These are phyloP conservation scores for Lachnellula hyalina DNA, from an alignment of 2,329 filamentous ascomycete species.

Conservation along the genomic window DNA sequence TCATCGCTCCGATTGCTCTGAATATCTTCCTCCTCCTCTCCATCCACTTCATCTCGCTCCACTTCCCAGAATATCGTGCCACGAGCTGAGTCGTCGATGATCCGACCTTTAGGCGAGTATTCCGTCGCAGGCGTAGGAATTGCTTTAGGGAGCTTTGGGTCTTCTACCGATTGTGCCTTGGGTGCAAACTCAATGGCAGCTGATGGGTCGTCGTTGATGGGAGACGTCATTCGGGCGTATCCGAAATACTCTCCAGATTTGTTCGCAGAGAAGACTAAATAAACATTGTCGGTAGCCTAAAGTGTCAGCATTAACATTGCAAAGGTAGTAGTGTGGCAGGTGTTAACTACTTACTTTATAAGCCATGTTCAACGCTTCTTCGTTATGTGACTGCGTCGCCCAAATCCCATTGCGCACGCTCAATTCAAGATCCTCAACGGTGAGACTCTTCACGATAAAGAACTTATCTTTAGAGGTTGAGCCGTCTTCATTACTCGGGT, in stretches of 20 bases:
- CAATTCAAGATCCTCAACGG: slow-evolving; percentile 80
- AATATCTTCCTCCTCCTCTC: slow-evolving; percentile 38
- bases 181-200: slow-evolving; percentile 66
- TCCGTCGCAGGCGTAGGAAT: slow-evolving; percentile 76
- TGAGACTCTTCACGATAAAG: slow-evolving; percentile 91
- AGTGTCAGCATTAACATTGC: slow-evolving; percentile 4
- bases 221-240: slow-evolving; percentile 83
- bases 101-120: slow-evolving; percentile 72
- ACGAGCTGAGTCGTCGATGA: slow-evolving; percentile 88
- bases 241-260: slow-evolving; percentile 97
- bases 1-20: slow-evolving; percentile 36
- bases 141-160: slow-evolving; percentile 67
- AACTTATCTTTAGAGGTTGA: slow-evolving; percentile 60
- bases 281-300: slow-evolving; percentile 76
- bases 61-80: slow-evolving; percentile 97
- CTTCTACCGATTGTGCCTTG: slow-evolving; percentile 52
- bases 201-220: slow-evolving; percentile 71
- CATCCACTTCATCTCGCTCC: slow-evolving; percentile 51
- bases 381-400: slow-evolving; percentile 94
- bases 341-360: slow-evolving; percentile 57
- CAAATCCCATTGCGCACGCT: slow-evolving; percentile 86
- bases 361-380: slow-evolving; percentile 74
- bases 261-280: slow-evolving; percentile 91
- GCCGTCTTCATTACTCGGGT: slow-evolving; percentile 2
- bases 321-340: slow-evolving; percentile 3